phyloP scores from a whole-genome alignment of 768 basidiomycete species.

The Agaricus sinodeliciosus region DNA sequence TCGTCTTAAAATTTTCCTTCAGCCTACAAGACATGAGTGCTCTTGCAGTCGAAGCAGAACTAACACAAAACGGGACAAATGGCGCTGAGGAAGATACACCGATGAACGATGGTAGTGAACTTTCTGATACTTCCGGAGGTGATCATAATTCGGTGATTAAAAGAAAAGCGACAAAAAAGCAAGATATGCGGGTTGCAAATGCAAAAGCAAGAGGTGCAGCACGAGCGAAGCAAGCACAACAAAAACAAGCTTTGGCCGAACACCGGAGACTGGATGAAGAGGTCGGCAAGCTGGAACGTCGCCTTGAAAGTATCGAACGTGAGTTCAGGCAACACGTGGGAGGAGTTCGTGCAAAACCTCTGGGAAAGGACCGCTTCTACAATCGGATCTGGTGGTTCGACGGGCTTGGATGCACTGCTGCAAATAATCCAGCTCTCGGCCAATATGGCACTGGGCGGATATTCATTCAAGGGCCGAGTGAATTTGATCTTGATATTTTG shows the following conservation, averaged over 20 bases:
- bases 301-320: conserved; percentile 83
- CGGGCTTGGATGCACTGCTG: conserved; percentile 80
- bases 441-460: conserved; percentile 86
- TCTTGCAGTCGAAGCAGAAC: conserved; percentile 54
- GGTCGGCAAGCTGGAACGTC: conserved; percentile 71
- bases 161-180: conserved; percentile 27
- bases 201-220: conserved; percentile 81
- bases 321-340: conserved; percentile 90
- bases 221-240: conserved; percentile 68
- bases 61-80: conserved; percentile 34
- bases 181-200: conserved; percentile 30
- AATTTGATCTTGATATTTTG: conserved; percentile 71
- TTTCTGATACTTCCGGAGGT: conserved; percentile 67
- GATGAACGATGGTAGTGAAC: conserved; percentile 64
- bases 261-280: conserved; percentile 85
- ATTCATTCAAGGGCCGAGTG: conserved; percentile 89
- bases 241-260: conserved; percentile 78
- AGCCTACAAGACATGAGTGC: conserved; percentile 70
- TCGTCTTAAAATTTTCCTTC: conserved; percentile 8
- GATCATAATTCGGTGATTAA: conserved; percentile 50
- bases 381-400: conserved; percentile 99
- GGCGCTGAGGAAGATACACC: conserved; percentile 50
- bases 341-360: conserved; percentile 76
- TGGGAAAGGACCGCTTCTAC: conserved; percentile 91
- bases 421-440: conserved; percentile 38